phyloP scores from a whole-genome alignment of 2,329 filamentous ascomycete genomes.

The Beauveria australis region DNA sequence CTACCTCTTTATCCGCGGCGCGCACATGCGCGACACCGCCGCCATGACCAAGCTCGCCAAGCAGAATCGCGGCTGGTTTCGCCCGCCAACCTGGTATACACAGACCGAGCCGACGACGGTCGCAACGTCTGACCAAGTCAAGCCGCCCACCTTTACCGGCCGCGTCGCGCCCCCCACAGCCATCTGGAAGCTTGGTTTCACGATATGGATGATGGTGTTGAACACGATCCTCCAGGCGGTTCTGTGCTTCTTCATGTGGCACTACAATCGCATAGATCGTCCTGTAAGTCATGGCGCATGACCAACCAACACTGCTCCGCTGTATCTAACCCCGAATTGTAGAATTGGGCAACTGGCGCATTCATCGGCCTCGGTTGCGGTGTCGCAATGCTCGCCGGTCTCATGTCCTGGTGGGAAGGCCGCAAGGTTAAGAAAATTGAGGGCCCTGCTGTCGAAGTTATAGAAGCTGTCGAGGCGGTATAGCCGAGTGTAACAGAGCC shows the following conservation, averaged over 20 bases:
- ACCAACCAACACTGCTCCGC: background rate
- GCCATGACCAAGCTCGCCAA: slow-evolving; percentile 15
- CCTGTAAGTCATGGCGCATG: slow-evolving; percentile 14
- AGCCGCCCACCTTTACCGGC: slow-evolving; percentile 15
- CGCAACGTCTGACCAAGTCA: slow-evolving; percentile 9
- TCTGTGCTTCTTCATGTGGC: slow-evolving; percentile 19
- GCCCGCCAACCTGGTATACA: slow-evolving; percentile 18
- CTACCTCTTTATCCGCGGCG: slow-evolving; percentile 15
- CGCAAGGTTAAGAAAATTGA: slow-evolving; percentile 20
- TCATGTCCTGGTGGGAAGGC: slow-evolving; percentile 21
- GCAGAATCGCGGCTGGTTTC: slow-evolving; percentile 18
- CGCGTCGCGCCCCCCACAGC: slow-evolving; percentile 16
- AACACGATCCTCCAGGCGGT: slow-evolving; percentile 19
- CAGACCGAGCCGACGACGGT: background rate
- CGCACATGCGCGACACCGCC: slow-evolving; percentile 13
- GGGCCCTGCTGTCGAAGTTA: slow-evolving; percentile 16
- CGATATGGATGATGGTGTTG: slow-evolving; percentile 19
- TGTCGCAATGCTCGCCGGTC: slow-evolving; percentile 18
- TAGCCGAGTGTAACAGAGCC: background rate
- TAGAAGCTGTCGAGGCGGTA: background rate
- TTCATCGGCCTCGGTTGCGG: slow-evolving; percentile 19
- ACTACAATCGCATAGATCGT: slow-evolving; percentile 18
- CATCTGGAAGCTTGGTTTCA: slow-evolving; percentile 18
- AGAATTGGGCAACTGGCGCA: slow-evolving; percentile 17
- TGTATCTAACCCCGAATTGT: background rate